Percentiles rank a stretch among this genome's conserved stretches.
phyloP scores from a whole-genome alignment of 2,329 filamentous ascomycete species.

The Neurospora sp. region DNA sequence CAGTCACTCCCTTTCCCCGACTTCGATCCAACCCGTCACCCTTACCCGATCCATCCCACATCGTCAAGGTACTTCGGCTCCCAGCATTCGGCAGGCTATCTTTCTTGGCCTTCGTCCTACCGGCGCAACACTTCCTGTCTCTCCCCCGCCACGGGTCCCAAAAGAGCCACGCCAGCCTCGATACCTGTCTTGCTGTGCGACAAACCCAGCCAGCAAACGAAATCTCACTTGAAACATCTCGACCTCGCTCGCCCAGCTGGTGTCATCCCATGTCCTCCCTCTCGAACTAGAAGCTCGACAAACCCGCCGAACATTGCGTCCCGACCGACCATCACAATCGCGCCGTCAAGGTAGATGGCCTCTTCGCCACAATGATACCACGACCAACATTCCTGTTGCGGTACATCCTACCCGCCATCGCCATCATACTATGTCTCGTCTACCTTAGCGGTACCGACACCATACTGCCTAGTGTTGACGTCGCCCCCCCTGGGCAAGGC shows the following conservation, averaged over 20 bases:
- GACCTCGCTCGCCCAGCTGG: background rate
- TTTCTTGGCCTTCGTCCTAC: background rate
- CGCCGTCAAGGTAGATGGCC: background rate
- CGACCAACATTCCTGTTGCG: conserved; percentile 21
- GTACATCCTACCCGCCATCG: conserved; percentile 25
- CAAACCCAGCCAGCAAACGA: background rate
- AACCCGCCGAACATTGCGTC: background rate
- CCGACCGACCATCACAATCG: background rate
- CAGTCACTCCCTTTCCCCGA: background rate
- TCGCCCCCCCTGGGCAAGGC: background rate
- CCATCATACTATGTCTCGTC: conserved; percentile 26
- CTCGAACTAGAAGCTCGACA: background rate
- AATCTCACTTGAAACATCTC: background rate
- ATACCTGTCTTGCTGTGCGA: background rate
- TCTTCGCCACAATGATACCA: background rate
- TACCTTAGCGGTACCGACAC: conserved; percentile 16
- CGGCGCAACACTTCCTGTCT: background rate
- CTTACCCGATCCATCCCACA: background rate
- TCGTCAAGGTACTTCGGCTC: background rate
- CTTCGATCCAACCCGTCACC: background rate
- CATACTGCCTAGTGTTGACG: background rate
- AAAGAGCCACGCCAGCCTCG: background rate
- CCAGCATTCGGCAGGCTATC: background rate
- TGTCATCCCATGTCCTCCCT: background rate
- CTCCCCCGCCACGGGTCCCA: background rate